Percentiles rank a stretch among this genome's conserved stretches.
These are phyloP conservation scores for Extremus antarcticus DNA, from an alignment of 495 filamentous ascomycete genomes.

Conservation along the genomic window DNA sequence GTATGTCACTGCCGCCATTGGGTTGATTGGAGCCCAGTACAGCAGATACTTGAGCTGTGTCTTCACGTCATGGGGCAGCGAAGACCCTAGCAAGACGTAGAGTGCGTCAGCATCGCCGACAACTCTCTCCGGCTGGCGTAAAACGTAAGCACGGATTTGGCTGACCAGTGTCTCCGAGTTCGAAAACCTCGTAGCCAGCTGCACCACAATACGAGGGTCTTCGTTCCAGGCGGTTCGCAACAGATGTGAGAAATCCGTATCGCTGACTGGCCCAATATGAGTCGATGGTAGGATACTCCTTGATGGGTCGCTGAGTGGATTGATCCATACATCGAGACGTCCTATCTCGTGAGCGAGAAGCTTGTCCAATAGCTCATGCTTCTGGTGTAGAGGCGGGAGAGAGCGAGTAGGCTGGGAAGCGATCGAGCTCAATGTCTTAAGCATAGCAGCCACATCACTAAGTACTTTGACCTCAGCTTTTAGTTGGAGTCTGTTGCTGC, in stretches of 20 bases:
- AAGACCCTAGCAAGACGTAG: constrained; percentile 64
- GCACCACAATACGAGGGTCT: constrained; percentile 69
- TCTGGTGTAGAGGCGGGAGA: constrained; percentile 56
- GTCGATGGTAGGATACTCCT: neutral
- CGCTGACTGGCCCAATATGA: constrained; percentile 1
- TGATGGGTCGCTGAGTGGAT: constrained; percentile 56
- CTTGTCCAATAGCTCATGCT: constrained; percentile 66
- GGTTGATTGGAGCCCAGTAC: constrained; percentile 90
- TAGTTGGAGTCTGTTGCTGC: constrained; percentile 82
- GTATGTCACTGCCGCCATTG: constrained; percentile 81
- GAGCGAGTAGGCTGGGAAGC: constrained; percentile 43
- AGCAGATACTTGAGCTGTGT: constrained; percentile 88
- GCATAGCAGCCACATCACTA: constrained; percentile 55
- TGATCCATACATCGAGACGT: constrained; percentile 80
- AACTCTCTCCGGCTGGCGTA: constrained; percentile 74
- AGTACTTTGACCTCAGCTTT: constrained; percentile 84
- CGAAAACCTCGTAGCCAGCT: constrained; percentile 62
- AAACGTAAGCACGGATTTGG: constrained; percentile 66
- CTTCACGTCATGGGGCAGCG: constrained; percentile 65
- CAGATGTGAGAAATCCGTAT: constrained; percentile 46
- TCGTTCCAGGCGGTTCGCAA: constrained; percentile 78
- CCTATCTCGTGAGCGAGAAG: constrained; percentile 77
- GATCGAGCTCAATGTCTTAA: constrained; percentile 47
- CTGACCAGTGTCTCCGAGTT: constrained; percentile 57
- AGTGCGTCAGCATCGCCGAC: constrained; percentile 69